Base-by-base conservation (phyloP, 495 filamentous ascomycete species). In the Staphylotrichum tortipilum region DNA sequence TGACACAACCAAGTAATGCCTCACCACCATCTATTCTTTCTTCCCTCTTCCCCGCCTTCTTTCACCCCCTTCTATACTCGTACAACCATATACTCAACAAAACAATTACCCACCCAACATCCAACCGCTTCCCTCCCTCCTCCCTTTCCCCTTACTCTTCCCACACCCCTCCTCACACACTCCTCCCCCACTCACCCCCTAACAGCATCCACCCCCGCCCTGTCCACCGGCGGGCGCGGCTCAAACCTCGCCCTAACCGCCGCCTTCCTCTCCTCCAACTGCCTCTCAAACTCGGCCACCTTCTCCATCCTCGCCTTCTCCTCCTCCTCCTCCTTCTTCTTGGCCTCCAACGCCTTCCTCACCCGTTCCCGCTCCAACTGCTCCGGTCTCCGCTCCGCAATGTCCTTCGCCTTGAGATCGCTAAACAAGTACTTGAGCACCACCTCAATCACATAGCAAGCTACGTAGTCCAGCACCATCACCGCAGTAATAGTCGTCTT, bases 391-490 rank as follows among this genome's bases (percentile, higher is more conserved):
- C 92, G 79, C 19, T 82, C 68, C 12, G 92, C 94, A 60, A 99
- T 96, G 64, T 97, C 94, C 65, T 94, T 91, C 5, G 92, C 90
- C 47, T 78, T 81, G 71, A 86, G 94, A 64, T 99, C 92, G 62
- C 87, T 94, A 64, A 96, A 99, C 17, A 84, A 56, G 26, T 61
- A 63, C 78, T 99, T 97, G 51, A 99, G 72, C 3, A 81, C 82
- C 55, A 89, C 83, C 74, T 99, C 92, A 53, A 97, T 83, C 18
- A 87, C 39, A 74, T 82, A 99, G 72, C 94, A 97, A 10, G 82
- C 89, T 15, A 71, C 78, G 59, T 89, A 99, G 68, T 99, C 92
- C 17, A 95, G 53, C 24, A 88, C 64, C 92, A 99, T 99, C 54
- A 87, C 69, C 1, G 73, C 67, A 0, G 89, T 95, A 70, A 99